Conservation (phyloP, 108 stramenopile genomes). For the Schizochytrium sp. region DNA sequence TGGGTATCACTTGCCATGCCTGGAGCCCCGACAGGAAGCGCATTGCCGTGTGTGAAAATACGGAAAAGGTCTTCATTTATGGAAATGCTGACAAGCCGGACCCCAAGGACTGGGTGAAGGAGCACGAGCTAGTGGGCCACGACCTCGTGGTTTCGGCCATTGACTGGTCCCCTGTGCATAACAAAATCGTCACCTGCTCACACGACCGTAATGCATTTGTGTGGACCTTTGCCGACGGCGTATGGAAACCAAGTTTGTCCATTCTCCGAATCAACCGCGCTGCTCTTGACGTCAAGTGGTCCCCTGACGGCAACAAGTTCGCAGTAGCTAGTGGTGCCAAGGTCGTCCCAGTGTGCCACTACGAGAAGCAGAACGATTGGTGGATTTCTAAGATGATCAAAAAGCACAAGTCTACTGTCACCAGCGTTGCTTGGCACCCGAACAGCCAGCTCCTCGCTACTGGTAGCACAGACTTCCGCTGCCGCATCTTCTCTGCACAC, state of each 20-base stretch:
- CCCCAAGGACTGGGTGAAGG: conserved; percentile 35
- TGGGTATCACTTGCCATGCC: conserved; percentile 74
- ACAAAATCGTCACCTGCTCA: conserved; percentile 79
- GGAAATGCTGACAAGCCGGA: conserved; percentile 48
- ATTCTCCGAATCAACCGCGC: conserved; percentile 78
- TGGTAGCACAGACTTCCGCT: conserved; percentile 72
- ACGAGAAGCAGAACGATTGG: conserved; percentile 75
- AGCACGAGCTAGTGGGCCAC: conserved; percentile 65
- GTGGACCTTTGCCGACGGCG: conserved; percentile 71
- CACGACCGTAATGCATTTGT: conserved; percentile 82
- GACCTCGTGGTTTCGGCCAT: conserved; percentile 77
- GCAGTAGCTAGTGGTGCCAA: conserved; percentile 77
- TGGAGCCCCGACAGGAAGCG: conserved; percentile 66
- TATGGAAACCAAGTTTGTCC: conserved; percentile 73
- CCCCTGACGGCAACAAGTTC: conserved; percentile 76
- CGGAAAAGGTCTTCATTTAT: conserved; percentile 26
- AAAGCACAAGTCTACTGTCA: conserved; percentile 78
- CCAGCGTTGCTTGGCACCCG: conserved; percentile 72
- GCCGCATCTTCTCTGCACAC: conserved; percentile 71
- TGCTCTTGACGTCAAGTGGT: conserved; percentile 76
- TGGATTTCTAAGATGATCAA: conserved; percentile 79
- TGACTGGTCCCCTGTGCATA: conserved; percentile 76
- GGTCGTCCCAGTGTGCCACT: conserved; percentile 74
- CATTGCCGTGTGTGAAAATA: conserved; percentile 47
- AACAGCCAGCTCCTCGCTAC: conserved; percentile 74